A percentile compares a stretch with the other conserved stretches of the same genome.
phyloP scores from a whole-genome alignment of 192 early-diverging fungal species.

The Coemansia sp. region DNA sequence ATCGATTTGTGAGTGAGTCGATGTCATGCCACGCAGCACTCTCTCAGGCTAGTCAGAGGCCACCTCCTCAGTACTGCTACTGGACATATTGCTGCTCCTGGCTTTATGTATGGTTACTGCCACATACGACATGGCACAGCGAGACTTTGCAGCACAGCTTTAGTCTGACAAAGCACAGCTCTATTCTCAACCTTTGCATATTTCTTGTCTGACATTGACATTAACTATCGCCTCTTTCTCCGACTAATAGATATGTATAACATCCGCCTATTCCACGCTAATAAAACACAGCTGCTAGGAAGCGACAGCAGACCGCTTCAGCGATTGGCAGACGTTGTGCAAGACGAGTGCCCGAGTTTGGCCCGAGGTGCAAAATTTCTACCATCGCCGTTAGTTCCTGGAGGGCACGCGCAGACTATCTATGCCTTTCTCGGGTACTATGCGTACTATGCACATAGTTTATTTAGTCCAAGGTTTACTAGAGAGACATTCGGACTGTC shows the following conservation, averaged over 20 bases:
- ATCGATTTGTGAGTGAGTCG: neutral
- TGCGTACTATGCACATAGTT: conserved; percentile 56
- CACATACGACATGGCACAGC: neutral
- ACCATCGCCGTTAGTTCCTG: conserved; percentile 73
- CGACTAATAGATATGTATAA: conserved; percentile 22
- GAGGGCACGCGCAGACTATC: conserved; percentile 79
- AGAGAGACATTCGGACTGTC: conserved; percentile 67
- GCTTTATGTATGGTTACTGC: conserved; percentile 8
- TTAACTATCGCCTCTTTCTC: neutral
- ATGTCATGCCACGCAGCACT: neutral
- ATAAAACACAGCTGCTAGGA: conserved; percentile 14
- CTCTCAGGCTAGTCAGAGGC: neutral
- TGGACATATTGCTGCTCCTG: neutral
- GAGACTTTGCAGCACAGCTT: neutral
- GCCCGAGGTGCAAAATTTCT: conserved; percentile 56
- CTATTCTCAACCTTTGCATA: neutral
- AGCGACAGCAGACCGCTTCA: conserved; percentile 2
- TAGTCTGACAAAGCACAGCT: neutral
- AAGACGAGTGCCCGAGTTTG: conserved; percentile 59
- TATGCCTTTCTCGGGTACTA: conserved; percentile 47
- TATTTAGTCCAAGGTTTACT: conserved; percentile 30
- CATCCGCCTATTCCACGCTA: conserved; percentile 41
- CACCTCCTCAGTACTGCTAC: conserved; percentile 4
- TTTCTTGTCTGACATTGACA: no score
- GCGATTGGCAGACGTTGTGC: conserved; percentile 32